phyloP scores from a whole-genome alignment of 805 yeast species.

The Saturnispora besseyi region DNA sequence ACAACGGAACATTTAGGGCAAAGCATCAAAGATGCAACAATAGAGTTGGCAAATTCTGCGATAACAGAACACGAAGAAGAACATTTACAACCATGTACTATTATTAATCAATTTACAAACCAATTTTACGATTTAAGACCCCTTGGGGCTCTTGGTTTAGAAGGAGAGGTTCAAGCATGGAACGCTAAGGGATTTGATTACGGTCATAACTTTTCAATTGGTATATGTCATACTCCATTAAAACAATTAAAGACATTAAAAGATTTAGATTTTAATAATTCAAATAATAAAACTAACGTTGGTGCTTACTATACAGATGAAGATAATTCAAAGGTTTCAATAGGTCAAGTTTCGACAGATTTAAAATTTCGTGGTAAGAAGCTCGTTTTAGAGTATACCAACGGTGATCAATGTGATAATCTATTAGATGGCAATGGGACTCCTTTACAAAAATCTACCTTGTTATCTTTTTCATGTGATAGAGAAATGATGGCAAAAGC shows the following conservation, averaged over 20 bases:
- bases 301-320: slow-evolving; percentile 51
- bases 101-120: slow-evolving; percentile 32
- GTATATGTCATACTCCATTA: slow-evolving; percentile 57
- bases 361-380: slow-evolving; percentile 69
- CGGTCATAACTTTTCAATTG: slow-evolving; percentile 63
- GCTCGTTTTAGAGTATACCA: slow-evolving; percentile 56
- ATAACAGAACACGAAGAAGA: background rate
- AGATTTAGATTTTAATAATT: slow-evolving; percentile 26
- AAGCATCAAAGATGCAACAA: background rate
- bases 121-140: slow-evolving; percentile 40
- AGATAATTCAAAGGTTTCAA: slow-evolving; percentile 36
- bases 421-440: slow-evolving; percentile 36
- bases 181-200: slow-evolving; percentile 61
- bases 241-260: slow-evolving; percentile 18
- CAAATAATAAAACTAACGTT: slow-evolving; percentile 34
- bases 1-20: slow-evolving; percentile 1
- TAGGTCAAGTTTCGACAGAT: slow-evolving; percentile 51
- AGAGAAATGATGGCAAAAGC: slow-evolving; percentile 61
- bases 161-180: slow-evolving; percentile 42
- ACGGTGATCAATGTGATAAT: slow-evolving; percentile 52
- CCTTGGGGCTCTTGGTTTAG: slow-evolving; percentile 26
- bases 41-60: background rate
- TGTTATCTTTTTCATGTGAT: slow-evolving; percentile 71
- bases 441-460: slow-evolving; percentile 48
- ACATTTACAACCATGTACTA: slow-evolving; percentile 33